Evolutionary conservation across 345 rosid species (phyloP).

Genomic region (Gossypium arboreum): DNA sequence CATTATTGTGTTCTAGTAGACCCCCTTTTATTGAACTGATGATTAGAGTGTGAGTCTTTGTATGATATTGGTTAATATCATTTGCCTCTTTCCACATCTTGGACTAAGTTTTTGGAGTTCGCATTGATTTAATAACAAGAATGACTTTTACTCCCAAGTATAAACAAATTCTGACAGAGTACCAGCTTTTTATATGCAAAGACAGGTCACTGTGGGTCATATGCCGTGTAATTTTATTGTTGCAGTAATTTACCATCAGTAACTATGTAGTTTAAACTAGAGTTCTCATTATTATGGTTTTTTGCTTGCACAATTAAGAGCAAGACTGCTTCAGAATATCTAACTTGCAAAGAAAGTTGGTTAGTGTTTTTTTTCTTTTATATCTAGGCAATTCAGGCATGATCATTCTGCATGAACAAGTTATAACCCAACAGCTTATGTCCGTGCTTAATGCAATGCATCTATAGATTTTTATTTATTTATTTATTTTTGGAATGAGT

Average conservation of each 20-base stretch:
- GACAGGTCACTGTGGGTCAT: background rate
- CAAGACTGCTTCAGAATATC: background rate
- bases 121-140: background rate
- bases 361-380: background rate
- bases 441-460: background rate
- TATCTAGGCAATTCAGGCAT: background rate
- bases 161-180: background rate
- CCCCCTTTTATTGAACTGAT: background rate
- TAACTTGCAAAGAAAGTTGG: background rate
- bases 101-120: background rate
- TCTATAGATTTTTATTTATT: background rate
- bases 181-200: background rate
- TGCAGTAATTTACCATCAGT: background rate
- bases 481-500: background rate
- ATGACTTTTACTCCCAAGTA: slow-evolving; percentile 3
- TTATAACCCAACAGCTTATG: background rate
- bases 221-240: background rate
- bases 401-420: background rate
- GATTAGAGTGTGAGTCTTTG: background rate
- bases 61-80: background rate
- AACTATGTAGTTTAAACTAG: background rate
- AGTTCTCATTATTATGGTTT: too few relatives aligned
- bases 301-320: background rate
- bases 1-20: background rate
- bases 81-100: background rate